phyloP scores from a whole-genome alignment of 169 alveolate genomes.

The Plasmodium ovale region DNA sequence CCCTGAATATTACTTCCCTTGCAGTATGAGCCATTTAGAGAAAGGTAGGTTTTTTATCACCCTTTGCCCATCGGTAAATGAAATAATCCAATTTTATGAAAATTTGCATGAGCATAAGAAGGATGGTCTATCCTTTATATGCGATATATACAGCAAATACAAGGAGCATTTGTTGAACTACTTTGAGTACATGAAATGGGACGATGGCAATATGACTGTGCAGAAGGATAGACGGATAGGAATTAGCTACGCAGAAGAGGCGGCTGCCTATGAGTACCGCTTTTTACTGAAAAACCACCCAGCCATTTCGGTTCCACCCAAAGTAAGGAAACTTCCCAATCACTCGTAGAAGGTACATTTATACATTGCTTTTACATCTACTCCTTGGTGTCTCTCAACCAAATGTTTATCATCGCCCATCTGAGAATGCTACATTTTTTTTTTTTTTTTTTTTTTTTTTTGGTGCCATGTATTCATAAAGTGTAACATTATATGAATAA shows the following conservation, averaged over 20 bases:
- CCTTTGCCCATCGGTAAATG: conserved; percentile 24
- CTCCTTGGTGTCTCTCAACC: no score
- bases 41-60: conserved; percentile 49
- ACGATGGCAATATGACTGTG: neutral
- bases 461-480: no score
- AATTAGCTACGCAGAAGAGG: conserved; percentile 46
- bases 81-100: conserved; percentile 52
- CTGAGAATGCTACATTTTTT: no score
- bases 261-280: conserved; percentile 63
- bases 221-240: conserved; percentile 61
- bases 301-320: conserved; percentile 48
- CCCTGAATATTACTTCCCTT: conserved; percentile 13
- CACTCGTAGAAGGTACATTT: no score
- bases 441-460: no score
- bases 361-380: no score
- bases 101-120: neutral
- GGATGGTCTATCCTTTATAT: neutral
- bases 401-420: no score
- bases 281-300: conserved; percentile 60
- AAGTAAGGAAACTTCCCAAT: no score
- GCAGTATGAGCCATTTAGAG: conserved; percentile 19
- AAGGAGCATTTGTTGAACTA: conserved; percentile 23
- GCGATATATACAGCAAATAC: conserved; percentile 11
- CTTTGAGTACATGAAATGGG: conserved; percentile 51
- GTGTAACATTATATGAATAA: no score